Evolutionary conservation across 2,329 filamentous ascomycete species (phyloP), one percentile per base, ranked within the genome.

Genomic region (Fusarium abutilonis): DNA sequence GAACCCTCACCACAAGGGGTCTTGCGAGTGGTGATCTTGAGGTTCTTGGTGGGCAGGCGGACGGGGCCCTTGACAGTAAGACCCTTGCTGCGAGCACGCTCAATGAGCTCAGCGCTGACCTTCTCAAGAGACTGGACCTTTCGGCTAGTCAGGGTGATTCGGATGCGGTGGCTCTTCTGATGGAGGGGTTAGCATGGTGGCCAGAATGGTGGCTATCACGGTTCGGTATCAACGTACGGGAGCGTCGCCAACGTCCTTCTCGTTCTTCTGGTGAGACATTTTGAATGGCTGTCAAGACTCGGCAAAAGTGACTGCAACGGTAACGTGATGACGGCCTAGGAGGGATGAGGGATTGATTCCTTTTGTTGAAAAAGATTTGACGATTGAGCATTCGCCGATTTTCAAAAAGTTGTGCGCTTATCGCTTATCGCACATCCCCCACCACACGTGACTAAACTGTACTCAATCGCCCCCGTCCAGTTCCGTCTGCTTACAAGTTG

Each of bases 1-100:
- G 91, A 96, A 84, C 95, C 95, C 89, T 99, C 95, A 91, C 95
- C 95, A 84, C 91, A 95, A 80, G 95, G 95, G 70, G 95, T 98
- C 91, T 99, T 99, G 78, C 95, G 91, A 86, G 95, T 97, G 79
- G 91, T 92, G 86, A 97, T 88, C 87, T 95, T 92, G 76, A 98
- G 88, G 80, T 88, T 92, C 90, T 97, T 97, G 85, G 93, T 97
- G 75, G 95, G 93, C 76, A 97, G 90, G 77, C 94, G 93, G 82
- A 98, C 94, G 79, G 94, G 93, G 77, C 95, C 94, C 90, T 98
- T 98, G 85, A 96, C 92, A 79, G 91, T 90, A 77, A 99, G 91
- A 79, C 96, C 93, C 93, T 99, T 99, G 86, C 85, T 89, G 87
- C 96, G 96, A 78, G 95, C 93, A 78, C 95, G 94, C 84, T 99